Percentiles rank a stretch among this genome's conserved stretches.
Evolutionary conservation across 176 grass and related monocot species (phyloP).

Genomic region (Rhynchospora pubera): DNA sequence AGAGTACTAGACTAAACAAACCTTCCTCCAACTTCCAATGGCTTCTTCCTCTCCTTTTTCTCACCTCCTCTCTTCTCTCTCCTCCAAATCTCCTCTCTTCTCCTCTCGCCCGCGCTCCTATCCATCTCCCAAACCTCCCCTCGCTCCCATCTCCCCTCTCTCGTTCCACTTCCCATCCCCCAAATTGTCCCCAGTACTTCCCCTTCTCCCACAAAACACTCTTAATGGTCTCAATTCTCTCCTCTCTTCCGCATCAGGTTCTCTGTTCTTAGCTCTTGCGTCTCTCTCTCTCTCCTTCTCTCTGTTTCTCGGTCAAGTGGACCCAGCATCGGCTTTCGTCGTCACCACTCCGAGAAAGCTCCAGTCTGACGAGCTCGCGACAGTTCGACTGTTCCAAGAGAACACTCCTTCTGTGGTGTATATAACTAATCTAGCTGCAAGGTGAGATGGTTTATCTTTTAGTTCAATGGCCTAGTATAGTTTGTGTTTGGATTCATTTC

Average conservation of each 20-base stretch:
- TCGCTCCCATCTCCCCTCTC: neutral
- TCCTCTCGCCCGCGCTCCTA: neutral
- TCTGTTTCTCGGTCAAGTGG: slow-evolving; percentile 52
- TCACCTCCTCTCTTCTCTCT: slow-evolving; percentile 7
- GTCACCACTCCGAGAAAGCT: slow-evolving; percentile 68
- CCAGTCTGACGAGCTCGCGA: slow-evolving; percentile 88
- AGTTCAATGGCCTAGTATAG: neutral
- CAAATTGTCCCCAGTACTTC: neutral
- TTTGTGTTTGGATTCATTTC: neutral
- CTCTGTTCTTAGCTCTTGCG: slow-evolving; percentile 48
- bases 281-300: slow-evolving; percentile 47
- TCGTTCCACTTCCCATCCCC: neutral
- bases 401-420: slow-evolving; percentile 98
- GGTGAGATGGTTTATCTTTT: slow-evolving; percentile 25
- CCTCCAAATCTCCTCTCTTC: neutral
- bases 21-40: slow-evolving; percentile 19
- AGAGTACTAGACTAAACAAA: neutral
- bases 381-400: slow-evolving; percentile 90
- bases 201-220: slow-evolving; percentile 10
- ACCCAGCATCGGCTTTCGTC: slow-evolving; percentile 68
- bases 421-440: slow-evolving; percentile 90
- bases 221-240: neutral
- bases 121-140: slow-evolving; percentile 2
- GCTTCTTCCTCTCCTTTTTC: slow-evolving; percentile 17
- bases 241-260: slow-evolving; percentile 47